Percentiles rank a stretch among this genome's conserved stretches.
Evolutionary conservation across 1,284 basidiomycete species (phyloP).

Genomic region (Puccinia polysora): DNA sequence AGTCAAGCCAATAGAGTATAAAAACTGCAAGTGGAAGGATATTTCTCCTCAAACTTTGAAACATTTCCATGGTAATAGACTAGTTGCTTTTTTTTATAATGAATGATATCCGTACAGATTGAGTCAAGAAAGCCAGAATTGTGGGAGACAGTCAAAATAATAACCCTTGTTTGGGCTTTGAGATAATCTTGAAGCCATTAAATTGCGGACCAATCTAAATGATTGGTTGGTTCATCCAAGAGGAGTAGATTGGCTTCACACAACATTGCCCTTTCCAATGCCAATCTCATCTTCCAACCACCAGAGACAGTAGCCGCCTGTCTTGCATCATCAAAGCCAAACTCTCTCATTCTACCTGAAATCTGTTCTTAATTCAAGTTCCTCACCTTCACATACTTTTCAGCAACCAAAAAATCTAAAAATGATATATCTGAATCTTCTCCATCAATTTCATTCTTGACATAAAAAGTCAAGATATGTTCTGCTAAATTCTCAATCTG

Average conservation of each 20-base stretch:
- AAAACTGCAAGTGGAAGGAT: slow-evolving; percentile 93
- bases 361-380: slow-evolving; percentile 55
- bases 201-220: slow-evolving; percentile 64
- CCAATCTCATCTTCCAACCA: slow-evolving; percentile 90
- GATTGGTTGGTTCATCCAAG: slow-evolving; percentile 89
- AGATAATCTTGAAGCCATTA: slow-evolving; percentile 91
- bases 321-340: slow-evolving; percentile 84
- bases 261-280: slow-evolving; percentile 86
- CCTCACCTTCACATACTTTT: slow-evolving; percentile 55
- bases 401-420: slow-evolving; percentile 50
- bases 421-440: slow-evolving; percentile 50
- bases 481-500: slow-evolving; percentile 53
- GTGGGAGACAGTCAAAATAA: slow-evolving; percentile 93
- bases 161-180: slow-evolving; percentile 71
- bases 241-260: slow-evolving; percentile 91
- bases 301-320: slow-evolving; percentile 87
- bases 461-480: slow-evolving; percentile 51
- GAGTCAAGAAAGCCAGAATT: slow-evolving; percentile 97
- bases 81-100: slow-evolving; percentile 91
- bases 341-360: slow-evolving; percentile 69
- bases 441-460: slow-evolving; percentile 53
- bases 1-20: slow-evolving; percentile 92
- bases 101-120: slow-evolving; percentile 95
- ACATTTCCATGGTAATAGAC: slow-evolving; percentile 94
- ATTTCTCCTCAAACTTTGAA: slow-evolving; percentile 80